Evolutionary conservation across 1,284 basidiomycete species (phyloP), one percentile per base, ranked within the genome.

Genomic region (Tilletia indica): DNA sequence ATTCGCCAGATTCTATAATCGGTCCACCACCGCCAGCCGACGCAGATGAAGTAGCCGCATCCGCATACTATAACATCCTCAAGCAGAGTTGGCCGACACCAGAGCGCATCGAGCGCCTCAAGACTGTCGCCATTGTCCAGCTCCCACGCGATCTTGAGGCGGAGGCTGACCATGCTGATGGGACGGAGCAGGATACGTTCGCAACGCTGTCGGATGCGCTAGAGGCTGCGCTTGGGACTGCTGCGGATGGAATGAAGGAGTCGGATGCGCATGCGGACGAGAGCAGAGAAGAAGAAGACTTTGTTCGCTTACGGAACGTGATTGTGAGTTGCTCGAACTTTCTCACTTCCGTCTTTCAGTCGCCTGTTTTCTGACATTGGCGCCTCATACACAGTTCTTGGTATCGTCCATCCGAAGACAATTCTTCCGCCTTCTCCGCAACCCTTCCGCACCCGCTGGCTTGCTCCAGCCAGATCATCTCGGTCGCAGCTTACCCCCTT

Each of bases 251-350:
- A 39, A 19, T 36, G 11, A 25, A 16, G 9, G n/a, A 36, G 16
- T 3, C 36, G 31, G 9, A 34, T 14, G 61, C 61, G 3, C n/a
- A 63, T 5, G 61, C 61, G 21, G 61, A 64, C 16, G 61, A 64
- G 36, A 64, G 61, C 61, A 64, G 61, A 16, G 61, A 64, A n/a
- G 61, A 64, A 21, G 61, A 64, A 34, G 61, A 64, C 34, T 64
- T 64, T 39, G 61, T 64, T 38, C 61, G 61, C 16, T 34, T 64
- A 42, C 61, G 61, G 36, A 64, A 64, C 38, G 61, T 64, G 36
- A 64, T 64, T 16, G 61, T 64, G 36, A 64, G 61, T 45, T 39
- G 36, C 61, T 45, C 14, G 42, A 8, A 9, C 42, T 45, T 45
- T 45, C 42, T 45, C 42, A 14, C 42, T 45, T 9, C 6, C 42